A percentile compares a stretch with the other conserved stretches of the same genome.
Evolutionary conservation across 768 basidiomycete species (phyloP).

Genomic region (Xanthoconium stramineum): DNA sequence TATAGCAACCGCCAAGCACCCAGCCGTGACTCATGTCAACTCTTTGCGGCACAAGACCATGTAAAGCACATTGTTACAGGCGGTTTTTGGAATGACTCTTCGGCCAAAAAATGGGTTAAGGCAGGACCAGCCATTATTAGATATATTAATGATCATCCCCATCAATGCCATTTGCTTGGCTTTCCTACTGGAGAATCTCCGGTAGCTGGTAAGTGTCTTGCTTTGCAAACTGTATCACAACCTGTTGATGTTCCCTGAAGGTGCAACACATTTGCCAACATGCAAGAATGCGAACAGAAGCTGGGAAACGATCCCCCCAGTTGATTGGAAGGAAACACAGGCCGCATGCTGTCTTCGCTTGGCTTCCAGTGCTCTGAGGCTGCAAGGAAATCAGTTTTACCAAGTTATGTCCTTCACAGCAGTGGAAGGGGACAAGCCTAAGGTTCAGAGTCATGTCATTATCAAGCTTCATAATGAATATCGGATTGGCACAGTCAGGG

Average conservation of each 20-base stretch:
- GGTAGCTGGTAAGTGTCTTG: not conserved
- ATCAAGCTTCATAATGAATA: not conserved
- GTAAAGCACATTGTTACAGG: no score
- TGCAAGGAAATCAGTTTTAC: not conserved
- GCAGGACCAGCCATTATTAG: not conserved
- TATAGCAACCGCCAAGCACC: conserved; percentile 33
- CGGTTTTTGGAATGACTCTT: conserved; percentile 11
- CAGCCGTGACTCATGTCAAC: conserved; percentile 18
- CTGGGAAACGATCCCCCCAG: not conserved
- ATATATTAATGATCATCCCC: not conserved
- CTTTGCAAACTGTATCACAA: not conserved
- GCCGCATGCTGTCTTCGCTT: not conserved
- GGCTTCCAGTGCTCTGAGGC: no score
- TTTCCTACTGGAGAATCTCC: not conserved
- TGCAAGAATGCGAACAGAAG: not conserved
- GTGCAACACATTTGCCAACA: not conserved
- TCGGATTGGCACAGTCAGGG: not conserved
- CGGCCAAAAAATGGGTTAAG: not conserved
- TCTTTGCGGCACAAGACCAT: conserved; percentile 7
- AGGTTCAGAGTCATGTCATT: not conserved
- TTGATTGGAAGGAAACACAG: not conserved
- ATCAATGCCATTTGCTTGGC: not conserved
- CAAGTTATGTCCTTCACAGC: not conserved
- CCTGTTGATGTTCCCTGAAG: not conserved
- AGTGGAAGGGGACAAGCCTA: not conserved